Evolutionary conservation across 352 stramenopile species (phyloP).

Genomic region (Phytophthora hybrid): DNA sequence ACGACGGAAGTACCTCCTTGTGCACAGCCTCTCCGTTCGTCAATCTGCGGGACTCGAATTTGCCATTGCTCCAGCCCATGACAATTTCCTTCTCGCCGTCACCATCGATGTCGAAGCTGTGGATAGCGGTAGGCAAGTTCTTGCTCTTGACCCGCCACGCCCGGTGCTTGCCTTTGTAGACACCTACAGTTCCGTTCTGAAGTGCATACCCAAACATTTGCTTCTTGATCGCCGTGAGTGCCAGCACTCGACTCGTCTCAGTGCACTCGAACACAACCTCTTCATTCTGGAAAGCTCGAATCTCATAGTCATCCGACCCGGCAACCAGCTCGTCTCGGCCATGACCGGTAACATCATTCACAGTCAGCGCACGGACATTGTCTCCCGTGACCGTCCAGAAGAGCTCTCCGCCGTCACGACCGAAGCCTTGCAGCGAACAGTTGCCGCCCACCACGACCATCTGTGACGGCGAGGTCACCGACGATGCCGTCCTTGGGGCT

Average conservation of each 20-base stretch:
- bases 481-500: constrained; percentile 36
- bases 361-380: constrained; percentile 85
- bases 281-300: constrained; percentile 90
- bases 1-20: constrained; percentile 75
- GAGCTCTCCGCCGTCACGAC: constrained; percentile 77
- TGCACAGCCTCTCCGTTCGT: constrained; percentile 89
- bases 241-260: constrained; percentile 83
- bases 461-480: constrained; percentile 41
- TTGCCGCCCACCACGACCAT: constrained; percentile 94
- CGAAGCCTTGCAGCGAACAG: constrained; percentile 93
- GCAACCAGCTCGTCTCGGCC: constrained; percentile 85
- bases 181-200: constrained; percentile 93
- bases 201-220: constrained; percentile 89
- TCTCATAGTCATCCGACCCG: constrained; percentile 92
- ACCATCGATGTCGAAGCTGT: constrained; percentile 91
- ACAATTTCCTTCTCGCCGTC: constrained; percentile 91
- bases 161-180: constrained; percentile 90
- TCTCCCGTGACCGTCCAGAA: constrained; percentile 95
- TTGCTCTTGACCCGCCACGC: constrained; percentile 95
- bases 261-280: constrained; percentile 90
- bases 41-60: constrained; percentile 78
- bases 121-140: constrained; percentile 80
- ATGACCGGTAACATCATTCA: constrained; percentile 79
- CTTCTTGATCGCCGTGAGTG: constrained; percentile 78
- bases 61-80: constrained; percentile 92